Conservation (phyloP, 1,284 basidiomycete genomes). For the Ustilago trichophora region DNA sequence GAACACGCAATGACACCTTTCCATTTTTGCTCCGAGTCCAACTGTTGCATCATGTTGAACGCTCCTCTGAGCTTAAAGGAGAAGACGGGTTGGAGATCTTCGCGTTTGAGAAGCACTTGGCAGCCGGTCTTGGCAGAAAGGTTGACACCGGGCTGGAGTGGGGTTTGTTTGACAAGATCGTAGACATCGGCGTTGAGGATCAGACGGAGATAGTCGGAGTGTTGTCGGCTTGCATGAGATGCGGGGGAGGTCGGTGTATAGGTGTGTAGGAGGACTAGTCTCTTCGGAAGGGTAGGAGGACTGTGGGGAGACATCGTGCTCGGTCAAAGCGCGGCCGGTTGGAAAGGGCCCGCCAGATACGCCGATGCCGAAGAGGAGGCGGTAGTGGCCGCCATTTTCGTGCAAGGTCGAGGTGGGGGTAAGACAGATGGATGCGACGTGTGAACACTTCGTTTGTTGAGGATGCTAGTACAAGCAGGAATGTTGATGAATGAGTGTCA, state of each 20-base stretch:
- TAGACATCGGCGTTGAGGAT: constrained; percentile 95
- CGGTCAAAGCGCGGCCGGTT: constrained; percentile 36
- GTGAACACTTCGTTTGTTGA: no score
- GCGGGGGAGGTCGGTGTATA: constrained; percentile 76
- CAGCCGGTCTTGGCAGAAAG: constrained; percentile 88
- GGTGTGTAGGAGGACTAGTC: constrained; percentile 27
- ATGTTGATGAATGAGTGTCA: no score
- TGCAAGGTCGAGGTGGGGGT: no score
- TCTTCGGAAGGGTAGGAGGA: constrained; percentile 33
- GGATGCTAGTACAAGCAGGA: no score
- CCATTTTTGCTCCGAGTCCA: constrained; percentile 88
- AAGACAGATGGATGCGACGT: no score
- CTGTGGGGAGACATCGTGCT: constrained; percentile 24
- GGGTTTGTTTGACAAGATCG: constrained; percentile 90
- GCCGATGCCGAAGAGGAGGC: constrained; percentile 20
- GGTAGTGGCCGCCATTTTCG: constrained; percentile 6
- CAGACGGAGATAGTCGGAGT: constrained; percentile 90
- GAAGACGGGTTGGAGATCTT: constrained; percentile 96
- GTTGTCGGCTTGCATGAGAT: constrained; percentile 75
- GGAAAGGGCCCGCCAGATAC: constrained; percentile 44
- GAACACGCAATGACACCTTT: constrained; percentile 98
- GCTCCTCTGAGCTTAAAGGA: constrained; percentile 94
- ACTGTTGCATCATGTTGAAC: constrained; percentile 96
- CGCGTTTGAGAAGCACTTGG: constrained; percentile 92
- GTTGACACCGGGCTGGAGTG: constrained; percentile 84